Conservation (phyloP, 768 basidiomycete genomes). For the Tricholoma sp. region DNA sequence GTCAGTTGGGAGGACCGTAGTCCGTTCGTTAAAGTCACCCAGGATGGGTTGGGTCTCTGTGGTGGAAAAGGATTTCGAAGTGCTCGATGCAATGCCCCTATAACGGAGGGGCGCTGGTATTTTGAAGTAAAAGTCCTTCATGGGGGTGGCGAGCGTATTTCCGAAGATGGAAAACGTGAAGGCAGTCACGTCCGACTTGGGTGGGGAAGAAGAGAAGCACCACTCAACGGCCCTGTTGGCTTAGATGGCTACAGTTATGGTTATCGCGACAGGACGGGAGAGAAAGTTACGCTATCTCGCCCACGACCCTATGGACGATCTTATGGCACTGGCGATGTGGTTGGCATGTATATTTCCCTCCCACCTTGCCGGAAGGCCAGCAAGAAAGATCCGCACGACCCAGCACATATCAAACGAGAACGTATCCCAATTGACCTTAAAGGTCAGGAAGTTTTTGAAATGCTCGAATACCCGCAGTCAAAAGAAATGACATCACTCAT, state of each 20-base stretch:
- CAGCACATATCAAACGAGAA: constrained; percentile 79
- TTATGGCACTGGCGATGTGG: constrained; percentile 78
- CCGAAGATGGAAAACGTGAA: constrained; percentile 46
- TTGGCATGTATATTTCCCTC: constrained; percentile 91
- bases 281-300: constrained; percentile 82
- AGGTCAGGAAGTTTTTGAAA: constrained; percentile 96
- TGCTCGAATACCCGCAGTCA: constrained; percentile 77
- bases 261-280: constrained; percentile 86
- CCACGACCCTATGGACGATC: constrained; percentile 70
- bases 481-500: constrained; percentile 93
- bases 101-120: constrained; percentile 91
- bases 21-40: constrained; percentile 70
- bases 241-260: constrained; percentile 94
- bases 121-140: constrained; percentile 81
- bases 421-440: constrained; percentile 94
- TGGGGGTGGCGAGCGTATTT: constrained; percentile 58
- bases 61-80: constrained; percentile 90
- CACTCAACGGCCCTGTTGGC: constrained; percentile 90
- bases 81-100: constrained; percentile 83
- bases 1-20: constrained; percentile 92
- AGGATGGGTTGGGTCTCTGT: constrained; percentile 68
- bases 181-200: constrained; percentile 87
- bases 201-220: constrained; percentile 88
- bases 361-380: constrained; percentile 60
- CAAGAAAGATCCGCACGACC: constrained; percentile 65